phyloP scores from a whole-genome alignment of 73 alveolate species.

The Vitrella brassicaformis region DNA sequence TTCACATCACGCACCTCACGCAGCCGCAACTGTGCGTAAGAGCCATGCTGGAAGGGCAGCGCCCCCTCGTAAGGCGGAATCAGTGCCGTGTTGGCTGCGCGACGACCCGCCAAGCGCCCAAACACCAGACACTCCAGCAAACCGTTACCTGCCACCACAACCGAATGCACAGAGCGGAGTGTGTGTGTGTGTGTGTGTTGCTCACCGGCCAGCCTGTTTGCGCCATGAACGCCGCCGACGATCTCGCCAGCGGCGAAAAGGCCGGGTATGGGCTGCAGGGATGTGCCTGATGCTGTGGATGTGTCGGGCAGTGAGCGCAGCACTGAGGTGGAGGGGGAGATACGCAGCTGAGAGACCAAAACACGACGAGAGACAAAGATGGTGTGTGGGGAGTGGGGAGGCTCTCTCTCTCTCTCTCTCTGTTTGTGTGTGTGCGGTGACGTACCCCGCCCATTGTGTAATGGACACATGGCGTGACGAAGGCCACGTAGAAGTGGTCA shows the following conservation, averaged over 20 bases:
- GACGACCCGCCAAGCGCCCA: conserved; percentile 61
- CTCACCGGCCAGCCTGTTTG: conserved; percentile 57
- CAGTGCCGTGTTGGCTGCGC: neutral
- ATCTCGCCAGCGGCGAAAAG: conserved; percentile 65
- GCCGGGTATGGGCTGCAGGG: conserved; percentile 34
- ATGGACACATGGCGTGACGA: conserved; percentile 57
- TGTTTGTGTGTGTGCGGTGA: too few species aligned
- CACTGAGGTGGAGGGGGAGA: neutral
- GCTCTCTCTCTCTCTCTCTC: too few species aligned
- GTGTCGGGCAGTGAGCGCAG: neutral
- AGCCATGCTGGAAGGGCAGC: neutral
- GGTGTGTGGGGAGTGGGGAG: too few species aligned
- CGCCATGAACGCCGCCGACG: conserved; percentile 68
- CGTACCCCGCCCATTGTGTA: conserved; percentile 62
- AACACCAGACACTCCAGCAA: conserved; percentile 64
- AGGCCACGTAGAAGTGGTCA: conserved; percentile 46
- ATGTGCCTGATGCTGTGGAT: too few species aligned
- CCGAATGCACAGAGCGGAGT: too few species aligned
- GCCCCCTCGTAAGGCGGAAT: neutral
- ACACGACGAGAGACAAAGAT: too few species aligned
- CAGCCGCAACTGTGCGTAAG: neutral
- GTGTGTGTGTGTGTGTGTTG: too few species aligned
- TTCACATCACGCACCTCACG: neutral
- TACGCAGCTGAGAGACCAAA: neutral
- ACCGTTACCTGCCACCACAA: conserved; percentile 65